A percentile compares a stretch with the other conserved stretches of the same genome.
Evolutionary conservation across 1,284 basidiomycete genomes (phyloP).

Genomic region (Heterobasidion irregulare): DNA sequence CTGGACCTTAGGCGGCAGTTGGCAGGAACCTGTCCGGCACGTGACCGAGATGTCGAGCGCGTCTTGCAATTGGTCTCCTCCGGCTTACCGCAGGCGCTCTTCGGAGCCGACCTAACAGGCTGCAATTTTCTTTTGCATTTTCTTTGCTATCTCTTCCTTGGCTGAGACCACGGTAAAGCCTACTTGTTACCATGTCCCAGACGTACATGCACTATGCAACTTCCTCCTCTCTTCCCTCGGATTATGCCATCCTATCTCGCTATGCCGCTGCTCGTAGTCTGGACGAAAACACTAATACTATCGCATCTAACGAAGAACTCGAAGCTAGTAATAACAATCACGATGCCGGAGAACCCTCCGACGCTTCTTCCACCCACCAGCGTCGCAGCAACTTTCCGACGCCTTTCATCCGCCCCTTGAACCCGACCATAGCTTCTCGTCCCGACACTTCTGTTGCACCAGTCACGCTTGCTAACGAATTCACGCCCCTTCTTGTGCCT

Average conservation of each 20-base stretch:
- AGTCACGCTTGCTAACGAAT: constrained; percentile 26
- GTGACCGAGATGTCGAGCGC: no score
- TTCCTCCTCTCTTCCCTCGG: constrained; percentile 51
- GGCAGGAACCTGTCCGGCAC: no score
- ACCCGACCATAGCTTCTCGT: constrained; percentile 16
- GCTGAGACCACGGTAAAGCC: background rate
- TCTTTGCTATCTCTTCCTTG: background rate
- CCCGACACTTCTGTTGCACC: constrained; percentile 9
- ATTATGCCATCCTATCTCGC: constrained; percentile 51
- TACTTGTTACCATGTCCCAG: constrained; percentile 24
- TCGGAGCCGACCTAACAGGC: no score
- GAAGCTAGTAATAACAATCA: constrained; percentile 6
- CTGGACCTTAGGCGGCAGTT: no score
- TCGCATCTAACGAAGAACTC: constrained; percentile 4
- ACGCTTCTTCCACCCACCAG: constrained; percentile 7
- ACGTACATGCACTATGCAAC: constrained; percentile 40
- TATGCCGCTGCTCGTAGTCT: constrained; percentile 25
- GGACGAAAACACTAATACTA: constrained; percentile 1
- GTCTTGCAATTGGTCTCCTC: no score
- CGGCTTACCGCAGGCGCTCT: no score
- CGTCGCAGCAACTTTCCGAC: constrained; percentile 25
- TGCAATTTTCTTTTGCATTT: background rate
- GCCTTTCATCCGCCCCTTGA: constrained; percentile 21
- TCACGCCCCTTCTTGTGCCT: constrained; percentile 46
- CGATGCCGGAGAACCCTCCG: constrained; percentile 6